These are phyloP conservation scores for Carallia pectinifolia DNA, from an alignment of 345 rosid species.

Conservation along the genomic window DNA sequence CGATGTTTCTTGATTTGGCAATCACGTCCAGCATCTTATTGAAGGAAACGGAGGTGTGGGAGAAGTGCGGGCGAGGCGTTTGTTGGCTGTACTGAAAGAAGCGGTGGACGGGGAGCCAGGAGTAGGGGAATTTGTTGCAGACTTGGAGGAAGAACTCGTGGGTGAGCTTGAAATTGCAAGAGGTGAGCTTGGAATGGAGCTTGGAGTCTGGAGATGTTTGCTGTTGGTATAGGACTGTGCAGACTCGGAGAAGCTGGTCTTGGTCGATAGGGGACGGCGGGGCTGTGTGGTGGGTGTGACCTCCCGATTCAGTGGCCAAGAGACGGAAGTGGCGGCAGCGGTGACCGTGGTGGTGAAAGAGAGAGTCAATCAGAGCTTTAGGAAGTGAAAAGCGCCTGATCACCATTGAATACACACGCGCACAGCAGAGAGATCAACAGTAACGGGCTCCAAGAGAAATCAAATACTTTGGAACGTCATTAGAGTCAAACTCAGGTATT, in stretches of 20 bases:
- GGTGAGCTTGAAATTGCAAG: conserved; percentile 36
- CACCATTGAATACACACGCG: too few relatives aligned
- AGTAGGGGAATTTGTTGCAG: conserved; percentile 74
- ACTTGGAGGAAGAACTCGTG: conserved; percentile 86
- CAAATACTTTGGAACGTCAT: too few relatives aligned
- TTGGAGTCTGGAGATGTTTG: conserved; percentile 63
- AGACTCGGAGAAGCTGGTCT: conserved; percentile 60
- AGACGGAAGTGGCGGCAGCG: conserved; percentile 1
- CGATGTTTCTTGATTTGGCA: conserved; percentile 66
- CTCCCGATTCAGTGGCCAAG: conserved; percentile 9
- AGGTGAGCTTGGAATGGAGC: conserved; percentile 58
- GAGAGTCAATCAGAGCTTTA: too few relatives aligned
- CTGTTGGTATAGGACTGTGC: conserved; percentile 79
- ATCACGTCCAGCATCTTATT: conserved; percentile 65
- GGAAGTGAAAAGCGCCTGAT: too few relatives aligned
- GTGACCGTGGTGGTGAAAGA: too few relatives aligned
- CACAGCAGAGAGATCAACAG: too few relatives aligned
- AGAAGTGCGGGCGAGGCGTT: conserved; percentile 28
- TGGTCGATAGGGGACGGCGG: conserved; percentile 42
- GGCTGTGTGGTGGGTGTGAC: background rate
- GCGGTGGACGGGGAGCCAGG: conserved; percentile 82
- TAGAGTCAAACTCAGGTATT: too few relatives aligned
- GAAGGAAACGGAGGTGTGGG: conserved; percentile 51
- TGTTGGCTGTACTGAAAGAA: conserved; percentile 58
- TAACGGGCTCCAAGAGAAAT: too few relatives aligned